Evolutionary conservation across 495 filamentous ascomycete genomes (phyloP), one percentile per base, ranked within the genome.

Genomic region (Penicillium verhagenii): DNA sequence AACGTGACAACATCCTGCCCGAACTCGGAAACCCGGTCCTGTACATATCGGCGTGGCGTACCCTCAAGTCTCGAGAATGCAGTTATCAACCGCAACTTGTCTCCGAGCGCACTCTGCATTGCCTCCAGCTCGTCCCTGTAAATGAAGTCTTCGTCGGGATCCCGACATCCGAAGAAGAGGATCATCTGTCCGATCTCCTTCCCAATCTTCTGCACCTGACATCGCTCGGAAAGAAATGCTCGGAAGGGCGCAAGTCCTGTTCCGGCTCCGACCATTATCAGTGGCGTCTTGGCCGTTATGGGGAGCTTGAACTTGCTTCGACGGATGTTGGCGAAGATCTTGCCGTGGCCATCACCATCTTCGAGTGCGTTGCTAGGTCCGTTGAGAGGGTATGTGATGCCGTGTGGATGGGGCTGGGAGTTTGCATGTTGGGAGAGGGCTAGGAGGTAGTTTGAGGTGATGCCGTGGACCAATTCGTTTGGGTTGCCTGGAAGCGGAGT

Each of bases 391-490:
- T 77, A 76, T 4, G 64, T 65, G n/a, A 67, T 56, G 9, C 58
- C 58, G 6, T 67, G 57, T 2, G 68, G 66, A 20, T 72, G 69
- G 33, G 54, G 21, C 10, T 54, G 54, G n/a, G 65, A 59, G 29
- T 26, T 54, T 10, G 39, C 47, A 26, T 57, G 42, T 46, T 72
- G 52, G n/a, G 58, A 60, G 43, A 69, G 52, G 31, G 71, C 63
- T 31, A 76, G 67, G 25, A 81, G 70, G 59, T 79, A 81, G 57
- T 78, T 79, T 6, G 74, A 76, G 14, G 76, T 70, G 9, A 82
- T 54, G 45, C 78, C 76, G 29, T 69, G 67, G 48, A 82, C 59
- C 6, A 62, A 59, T 19, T 72, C 56, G 16, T 52, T 48, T 18
- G 63, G 18, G 37, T 64, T 64, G 2, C 60, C 61, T 3, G 58